Conservation (phyloP, 2,329 filamentous ascomycete genomes). For the Aspergillus fructus region DNA sequence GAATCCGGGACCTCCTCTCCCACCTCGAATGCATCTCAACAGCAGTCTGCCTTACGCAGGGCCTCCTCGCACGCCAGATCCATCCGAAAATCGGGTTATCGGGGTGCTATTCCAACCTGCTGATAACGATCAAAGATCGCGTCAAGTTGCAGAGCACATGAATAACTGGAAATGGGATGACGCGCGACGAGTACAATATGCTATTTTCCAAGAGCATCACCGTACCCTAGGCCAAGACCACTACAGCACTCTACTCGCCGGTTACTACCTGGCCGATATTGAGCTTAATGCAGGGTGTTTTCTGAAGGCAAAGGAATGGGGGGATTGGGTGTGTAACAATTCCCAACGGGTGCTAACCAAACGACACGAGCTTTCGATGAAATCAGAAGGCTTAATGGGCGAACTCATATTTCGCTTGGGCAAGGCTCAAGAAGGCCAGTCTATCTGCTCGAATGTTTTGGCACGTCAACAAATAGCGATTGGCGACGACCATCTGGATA, state of each 20-base stretch:
- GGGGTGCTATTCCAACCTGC: constrained; percentile 21
- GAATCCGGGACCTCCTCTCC: constrained; percentile 24
- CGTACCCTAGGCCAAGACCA: constrained; percentile 29
- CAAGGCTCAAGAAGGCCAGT: constrained; percentile 29
- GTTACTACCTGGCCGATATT: constrained; percentile 30
- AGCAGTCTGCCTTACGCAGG: constrained; percentile 27
- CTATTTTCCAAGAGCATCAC: constrained; percentile 32
- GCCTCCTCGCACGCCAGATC: constrained; percentile 13
- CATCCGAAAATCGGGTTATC: constrained; percentile 13
- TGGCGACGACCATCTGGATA: constrained; percentile 32
- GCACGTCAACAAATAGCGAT: constrained; percentile 34
- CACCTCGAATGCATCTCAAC: constrained; percentile 29
- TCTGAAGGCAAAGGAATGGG: constrained; percentile 29
- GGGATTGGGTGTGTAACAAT: constrained; percentile 30
- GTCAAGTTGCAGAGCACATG: constrained; percentile 27
- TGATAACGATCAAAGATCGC: constrained; percentile 29
- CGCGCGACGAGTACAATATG: constrained; percentile 27
- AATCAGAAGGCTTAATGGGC: constrained; percentile 28
- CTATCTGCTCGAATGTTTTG: constrained; percentile 30
- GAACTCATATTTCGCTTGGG: constrained; percentile 27
- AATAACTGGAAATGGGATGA: constrained; percentile 30
- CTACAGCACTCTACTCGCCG: constrained; percentile 26
- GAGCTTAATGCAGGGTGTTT: constrained; percentile 26
- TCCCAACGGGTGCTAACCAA: constrained; percentile 26
- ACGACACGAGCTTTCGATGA: constrained; percentile 29